Evolutionary conservation across 768 basidiomycete genomes (phyloP), one percentile per base, ranked within the genome.

Genomic region (Tulasnella calospora): DNA sequence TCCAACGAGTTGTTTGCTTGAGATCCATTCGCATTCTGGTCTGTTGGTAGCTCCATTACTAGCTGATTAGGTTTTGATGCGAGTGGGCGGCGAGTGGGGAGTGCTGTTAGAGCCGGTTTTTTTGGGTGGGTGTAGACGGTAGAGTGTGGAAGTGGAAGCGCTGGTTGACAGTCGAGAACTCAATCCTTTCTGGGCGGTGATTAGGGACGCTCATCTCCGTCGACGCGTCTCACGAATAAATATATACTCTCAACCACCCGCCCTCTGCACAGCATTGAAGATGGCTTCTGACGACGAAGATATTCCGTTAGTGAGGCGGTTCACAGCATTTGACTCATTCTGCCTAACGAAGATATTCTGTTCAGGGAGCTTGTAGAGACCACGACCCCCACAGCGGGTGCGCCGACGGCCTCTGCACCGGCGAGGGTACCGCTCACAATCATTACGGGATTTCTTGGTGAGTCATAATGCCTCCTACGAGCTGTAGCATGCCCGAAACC

Each of bases 381-480:
- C 19, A 17, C 80, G 27, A n/a, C 82, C 61, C n/a, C 51, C 10
- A 38, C 61, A 30, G 4, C 36, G 5, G n/a, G 13, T 7, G 19
- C 75, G 33, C 4, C 23, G 21, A 70, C 76, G 67, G 36, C 61
- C 6, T 33, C 27, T n/a, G 21, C 76, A 30, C 71, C 61, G 38
- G 69, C 61, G 69, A 72, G 69, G 55, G 92, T 97, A 0, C 97
- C 97, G 4, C 88, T 98, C 35, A 98, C 97, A 5, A 93, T 99
- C 78, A 93, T 99, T 77, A 96, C 93, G 76, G 97, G 97, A 21
- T 98, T 97, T 82, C 89, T 99, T 2, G 97, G 97, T 72, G 92
- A 93, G 23, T 78, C 74, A 80, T 27, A 8, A 57, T 6, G 6
- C n/a, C 10, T 40, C 17, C 17, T 44, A 36, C 71, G 7, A 71